Percentiles rank a stretch among this genome's conserved stretches.
Evolutionary conservation across 768 basidiomycete genomes (phyloP).

Genomic region (Lentinula sp.): DNA sequence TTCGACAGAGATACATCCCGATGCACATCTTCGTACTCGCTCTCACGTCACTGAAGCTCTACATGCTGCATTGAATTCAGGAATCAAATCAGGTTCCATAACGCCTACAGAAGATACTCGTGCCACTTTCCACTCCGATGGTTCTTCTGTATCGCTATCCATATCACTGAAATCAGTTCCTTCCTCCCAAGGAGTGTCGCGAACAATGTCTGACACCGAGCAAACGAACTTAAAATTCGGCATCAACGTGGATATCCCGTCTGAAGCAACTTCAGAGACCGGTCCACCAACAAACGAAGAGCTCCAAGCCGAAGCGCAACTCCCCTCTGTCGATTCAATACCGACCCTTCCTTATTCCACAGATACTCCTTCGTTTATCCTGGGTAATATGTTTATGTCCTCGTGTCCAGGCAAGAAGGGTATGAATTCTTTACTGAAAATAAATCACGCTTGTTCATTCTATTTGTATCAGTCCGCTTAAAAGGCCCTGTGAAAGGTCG

Average conservation of each 20-base stretch:
- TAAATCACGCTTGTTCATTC: neutral
- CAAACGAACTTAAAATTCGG: neutral
- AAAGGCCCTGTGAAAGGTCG: conserved; percentile 75
- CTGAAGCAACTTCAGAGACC: conserved; percentile 1
- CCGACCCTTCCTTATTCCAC: conserved; percentile 4
- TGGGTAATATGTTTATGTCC: conserved; percentile 87
- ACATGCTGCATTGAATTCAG: conserved; percentile 28
- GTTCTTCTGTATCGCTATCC: neutral
- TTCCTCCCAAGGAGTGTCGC: neutral
- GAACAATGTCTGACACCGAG: neutral
- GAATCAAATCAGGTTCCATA: conserved; percentile 18
- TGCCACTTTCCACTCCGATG: conserved; percentile 6
- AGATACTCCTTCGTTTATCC: conserved; percentile 18
- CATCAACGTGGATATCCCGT: neutral
- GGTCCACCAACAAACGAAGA: conserved; percentile 10
- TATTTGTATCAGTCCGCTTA: conserved; percentile 47
- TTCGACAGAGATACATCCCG: conserved; percentile 10
- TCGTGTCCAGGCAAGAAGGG: conserved; percentile 97
- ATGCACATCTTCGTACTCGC: conserved; percentile 16
- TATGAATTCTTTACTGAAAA: conserved; percentile 17
- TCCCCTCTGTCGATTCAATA: conserved; percentile 8
- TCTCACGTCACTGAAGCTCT: conserved; percentile 26
- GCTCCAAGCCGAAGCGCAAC: conserved; percentile 4
- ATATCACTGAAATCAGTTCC: neutral
- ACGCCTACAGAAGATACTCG: neutral